Evolutionary conservation across 148 eudicot genomes (phyloP), one percentile per base, ranked within the genome.

Genomic region (Cornus florida): DNA sequence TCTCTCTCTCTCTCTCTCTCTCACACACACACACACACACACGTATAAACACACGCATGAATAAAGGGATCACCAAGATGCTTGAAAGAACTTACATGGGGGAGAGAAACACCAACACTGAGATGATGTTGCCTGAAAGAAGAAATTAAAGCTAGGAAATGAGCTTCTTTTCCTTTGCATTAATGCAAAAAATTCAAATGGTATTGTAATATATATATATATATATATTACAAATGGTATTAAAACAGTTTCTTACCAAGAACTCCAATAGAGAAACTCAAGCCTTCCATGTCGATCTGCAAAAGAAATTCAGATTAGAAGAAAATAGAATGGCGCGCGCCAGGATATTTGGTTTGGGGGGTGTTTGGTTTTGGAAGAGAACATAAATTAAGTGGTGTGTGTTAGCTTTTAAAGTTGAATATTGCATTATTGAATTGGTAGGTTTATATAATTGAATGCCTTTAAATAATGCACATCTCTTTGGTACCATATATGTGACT

Each of bases 21-120:
- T n/a, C n/a, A n/a, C n/a, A n/a, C n/a, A n/a, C n/a, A 0, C 10
- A 5, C 53, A 1, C 53, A 1, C 53, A 53, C 3, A 53, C 59
- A 13, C 12, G 59, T 16, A 53, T 53, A 53, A 1, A 53, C 3
- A 53, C 59, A 53, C 12, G 19, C 4, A 53, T 53, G 12, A 1
- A 53, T 53, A 48, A 48, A 48, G 53, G 53, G 6, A 48, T 35
- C 38, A 35, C 53, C 12, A 48, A 48, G 12, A 48, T 7, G 31
- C 7, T 57, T 59, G n/a, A 22, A 72, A 3, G 19, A 57, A 28
- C 85, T 78, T 28, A 78, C 85, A 68, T 1, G 14, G 85, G 85
- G 62, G 86, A 80, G 70, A 84, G 83, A 74, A 84, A 84, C 28
- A 84, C 5, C 19, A 84, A 76, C 1, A 81, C 68, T 16, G 86